Evolutionary conservation across 176 grass and related monocot species (phyloP).

Genomic region (Hyparrhenia diplandra): DNA sequence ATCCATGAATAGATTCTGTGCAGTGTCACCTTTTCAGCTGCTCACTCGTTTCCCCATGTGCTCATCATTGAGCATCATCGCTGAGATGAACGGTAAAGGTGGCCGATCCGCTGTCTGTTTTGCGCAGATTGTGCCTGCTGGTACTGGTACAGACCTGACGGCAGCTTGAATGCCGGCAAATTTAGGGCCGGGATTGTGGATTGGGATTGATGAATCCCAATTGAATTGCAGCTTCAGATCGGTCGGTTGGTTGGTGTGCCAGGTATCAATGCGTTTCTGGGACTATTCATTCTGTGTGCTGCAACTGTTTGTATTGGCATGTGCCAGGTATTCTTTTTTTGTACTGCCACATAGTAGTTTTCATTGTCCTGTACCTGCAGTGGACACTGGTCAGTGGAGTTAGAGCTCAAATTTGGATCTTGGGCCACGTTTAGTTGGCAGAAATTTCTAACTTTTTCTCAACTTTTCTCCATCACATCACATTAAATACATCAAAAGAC

Average conservation of each 20-base stretch:
- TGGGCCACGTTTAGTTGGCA: no score
- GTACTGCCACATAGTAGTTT: background rate
- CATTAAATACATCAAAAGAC: no score
- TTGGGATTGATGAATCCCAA: background rate
- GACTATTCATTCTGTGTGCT: background rate
- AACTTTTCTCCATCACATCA: no score
- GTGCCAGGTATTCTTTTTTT: no score
- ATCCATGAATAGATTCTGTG: constrained; percentile 16
- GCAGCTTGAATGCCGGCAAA: constrained; percentile 40
- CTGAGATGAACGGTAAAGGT: constrained; percentile 12
- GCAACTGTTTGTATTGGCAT: background rate
- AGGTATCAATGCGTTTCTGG: constrained; percentile 29
- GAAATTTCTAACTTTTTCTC: no score
- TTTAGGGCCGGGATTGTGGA: constrained; percentile 17
- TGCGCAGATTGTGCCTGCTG: constrained; percentile 35
- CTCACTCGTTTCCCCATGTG: constrained; percentile 28
- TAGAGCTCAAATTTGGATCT: background rate
- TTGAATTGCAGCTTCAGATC: constrained; percentile 28
- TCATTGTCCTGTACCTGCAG: background rate
- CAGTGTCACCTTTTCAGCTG: constrained; percentile 21
- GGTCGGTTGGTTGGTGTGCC: constrained; percentile 39
- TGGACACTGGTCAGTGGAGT: background rate
- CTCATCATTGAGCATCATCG: constrained; percentile 25
- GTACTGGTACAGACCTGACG: background rate
- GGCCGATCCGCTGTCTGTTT: background rate